Evolutionary conservation across 2,329 filamentous ascomycete species (phyloP), one percentile per base, ranked within the genome.

Genomic region (Venturiaceae sp.): DNA sequence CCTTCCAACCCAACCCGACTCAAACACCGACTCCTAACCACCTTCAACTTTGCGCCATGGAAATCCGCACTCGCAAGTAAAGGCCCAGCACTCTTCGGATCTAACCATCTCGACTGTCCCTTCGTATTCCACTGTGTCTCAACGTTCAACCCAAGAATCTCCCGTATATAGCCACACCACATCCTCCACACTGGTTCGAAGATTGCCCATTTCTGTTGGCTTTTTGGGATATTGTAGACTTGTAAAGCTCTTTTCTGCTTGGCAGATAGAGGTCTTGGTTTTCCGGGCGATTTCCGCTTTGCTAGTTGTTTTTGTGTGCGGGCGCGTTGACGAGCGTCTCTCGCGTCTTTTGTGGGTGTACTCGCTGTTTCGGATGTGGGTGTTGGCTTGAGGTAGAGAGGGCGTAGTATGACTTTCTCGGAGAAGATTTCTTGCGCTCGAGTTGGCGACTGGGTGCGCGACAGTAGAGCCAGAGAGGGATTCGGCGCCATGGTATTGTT

Each of bases 51-150:
- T 16, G 92, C 92, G 1, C 94, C 94, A 70, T 97, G 92, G 66
- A 91, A 92, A 72, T 99, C 94, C 1, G 92, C 92, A 59, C 86
- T 90, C 47, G 83, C 85, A 34, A 99, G 75, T 71, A 94, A 88
- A 4, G 87, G 74, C 0, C 77, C 87, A 5, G 86, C 88, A 2
- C 85, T 80, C 5, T 72, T 73, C 3, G 82, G 75, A 0, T 82
- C 19, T 86, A 78, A 0, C 76, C 75, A 62, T 78, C 78, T 47
- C 65, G 58, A 57, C 59, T 30, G 54, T 32, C 55, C 63, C 55
- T 30, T 67, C 52, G 41, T 61, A 57, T 36, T 63, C 58, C 58
- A 30, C 13, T 30, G 37, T 8, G 21, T 58, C 19, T 23, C 34
- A 6, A n/a, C 21, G 30, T 28, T 23, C 3, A 53, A 21, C 13